phyloP scores from a whole-genome alignment of 306 rosid species.

The Nissolia schottii region DNA sequence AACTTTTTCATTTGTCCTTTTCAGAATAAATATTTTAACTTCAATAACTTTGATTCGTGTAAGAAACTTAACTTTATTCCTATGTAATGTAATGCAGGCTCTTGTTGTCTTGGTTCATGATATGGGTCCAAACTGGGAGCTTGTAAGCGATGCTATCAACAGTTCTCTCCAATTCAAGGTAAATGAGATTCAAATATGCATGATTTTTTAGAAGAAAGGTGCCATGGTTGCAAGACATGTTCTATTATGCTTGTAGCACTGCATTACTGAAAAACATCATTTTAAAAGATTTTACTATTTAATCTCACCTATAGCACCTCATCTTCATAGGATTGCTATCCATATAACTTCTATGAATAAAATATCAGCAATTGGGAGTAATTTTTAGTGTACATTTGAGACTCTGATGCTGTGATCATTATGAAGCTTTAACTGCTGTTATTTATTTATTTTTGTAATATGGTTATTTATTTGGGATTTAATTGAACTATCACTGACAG shows the following conservation, averaged over 20 bases:
- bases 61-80: slow-evolving; percentile 8
- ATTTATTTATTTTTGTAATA: neutral
- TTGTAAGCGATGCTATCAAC: slow-evolving; percentile 88
- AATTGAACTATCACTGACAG: neutral
- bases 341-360: neutral
- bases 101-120: slow-evolving; percentile 98
- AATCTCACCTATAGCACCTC: neutral
- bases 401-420: neutral
- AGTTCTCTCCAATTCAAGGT: slow-evolving; percentile 91
- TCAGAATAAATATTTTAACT: slow-evolving; percentile 3
- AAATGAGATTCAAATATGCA: slow-evolving; percentile 1
- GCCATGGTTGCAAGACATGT: neutral
- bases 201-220: neutral
- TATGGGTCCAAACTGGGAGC: slow-evolving; percentile 99
- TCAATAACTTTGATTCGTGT: neutral
- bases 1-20: neutral
- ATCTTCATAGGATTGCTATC: neutral
- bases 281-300: neutral
- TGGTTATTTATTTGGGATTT: neutral
- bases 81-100: slow-evolving; percentile 51
- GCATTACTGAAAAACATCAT: neutral
- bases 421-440: neutral
- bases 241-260: neutral
- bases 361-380: neutral
- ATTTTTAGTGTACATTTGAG: neutral